phyloP scores from a whole-genome alignment of 2,329 filamentous ascomycete species.

The Cercospora sp. region DNA sequence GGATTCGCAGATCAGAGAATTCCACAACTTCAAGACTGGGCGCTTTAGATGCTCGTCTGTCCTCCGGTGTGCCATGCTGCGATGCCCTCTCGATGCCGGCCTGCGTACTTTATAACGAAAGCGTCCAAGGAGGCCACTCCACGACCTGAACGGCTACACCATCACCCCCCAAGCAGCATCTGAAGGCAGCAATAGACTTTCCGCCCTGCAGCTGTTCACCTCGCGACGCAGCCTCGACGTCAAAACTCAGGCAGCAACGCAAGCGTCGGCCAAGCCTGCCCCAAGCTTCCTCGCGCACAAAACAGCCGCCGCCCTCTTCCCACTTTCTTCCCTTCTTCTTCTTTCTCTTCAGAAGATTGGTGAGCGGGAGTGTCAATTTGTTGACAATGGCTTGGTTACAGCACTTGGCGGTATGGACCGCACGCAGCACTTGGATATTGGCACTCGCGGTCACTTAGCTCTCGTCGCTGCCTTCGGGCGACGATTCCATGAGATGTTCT shows the following conservation, averaged over 20 bases:
- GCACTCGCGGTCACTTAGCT: conserved; percentile 4
- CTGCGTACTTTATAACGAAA: rapidly evolving
- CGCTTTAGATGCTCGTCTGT: no score
- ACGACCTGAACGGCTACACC: not conserved
- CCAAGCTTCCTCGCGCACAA: not conserved
- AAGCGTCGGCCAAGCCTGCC: not conserved
- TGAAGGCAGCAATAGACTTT: not conserved
- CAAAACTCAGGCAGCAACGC: not conserved
- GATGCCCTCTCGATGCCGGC: not conserved
- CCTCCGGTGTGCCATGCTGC: no score
- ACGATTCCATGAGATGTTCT: not conserved
- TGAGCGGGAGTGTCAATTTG: not conserved
- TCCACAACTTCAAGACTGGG: no score
- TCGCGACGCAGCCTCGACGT: not conserved
- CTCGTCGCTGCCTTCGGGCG: not conserved
- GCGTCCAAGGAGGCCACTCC: not conserved
- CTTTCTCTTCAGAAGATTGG: not conserved
- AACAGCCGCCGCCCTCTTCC: not conserved
- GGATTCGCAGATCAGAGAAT: no score
- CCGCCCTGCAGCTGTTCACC: not conserved
- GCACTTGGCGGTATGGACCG: not conserved
- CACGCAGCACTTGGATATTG: not conserved
- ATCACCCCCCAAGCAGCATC: no score
- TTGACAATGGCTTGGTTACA: no score
- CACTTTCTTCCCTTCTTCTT: not conserved